Evolutionary conservation across 1,284 basidiomycete species (phyloP), one percentile per base, ranked within the genome.

Genomic region (Neolentinus lepideus): DNA sequence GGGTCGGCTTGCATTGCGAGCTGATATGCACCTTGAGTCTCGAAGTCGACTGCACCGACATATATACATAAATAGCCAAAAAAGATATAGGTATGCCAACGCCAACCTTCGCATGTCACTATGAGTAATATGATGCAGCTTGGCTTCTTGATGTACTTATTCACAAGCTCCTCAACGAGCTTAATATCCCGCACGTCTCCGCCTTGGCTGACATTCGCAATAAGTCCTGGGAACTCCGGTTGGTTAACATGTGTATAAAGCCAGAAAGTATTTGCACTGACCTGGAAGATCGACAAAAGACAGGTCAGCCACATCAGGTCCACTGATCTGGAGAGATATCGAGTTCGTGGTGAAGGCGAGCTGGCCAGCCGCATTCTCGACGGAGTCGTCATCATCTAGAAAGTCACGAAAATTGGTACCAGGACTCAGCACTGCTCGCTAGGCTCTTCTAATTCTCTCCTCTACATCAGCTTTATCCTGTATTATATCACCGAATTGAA

Each of bases 261-360:
- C 51, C 33, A 19, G 29, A 12, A 8, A 25, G 21, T n/a, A n/a
- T n/a, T 26, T 12, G 24, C 1, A 46, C 68, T 21, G 57, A 85
- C 85, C 83, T n/a, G 86, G 86, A 1, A 88, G 69, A 65, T 88
- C 87, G 10, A 77, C 70, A 50, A 92, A 90, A 0, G 87, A 85
- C 0, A 92, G 72, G 59, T 92, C 87, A 0, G 83, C 79, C 0
- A 92, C 75, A 16, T 83, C 80, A 0, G 77, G 75, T 0, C 88
- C 88, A 35, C 76, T 78, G 53, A 92, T 84, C 54, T 87, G 77
- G 16, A 91, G 62, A 0, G 79, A 84, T 21, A 90, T 78, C 35
- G 74, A 79, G 59, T 87, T 85, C 1, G 66, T 75, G 0, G 87
- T 88, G 63, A 90, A 90, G 0, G 74, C 76, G 0, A 81, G 56